Conservation (phyloP, 306 rosid genomes). For the Vigna hirtella region DNA sequence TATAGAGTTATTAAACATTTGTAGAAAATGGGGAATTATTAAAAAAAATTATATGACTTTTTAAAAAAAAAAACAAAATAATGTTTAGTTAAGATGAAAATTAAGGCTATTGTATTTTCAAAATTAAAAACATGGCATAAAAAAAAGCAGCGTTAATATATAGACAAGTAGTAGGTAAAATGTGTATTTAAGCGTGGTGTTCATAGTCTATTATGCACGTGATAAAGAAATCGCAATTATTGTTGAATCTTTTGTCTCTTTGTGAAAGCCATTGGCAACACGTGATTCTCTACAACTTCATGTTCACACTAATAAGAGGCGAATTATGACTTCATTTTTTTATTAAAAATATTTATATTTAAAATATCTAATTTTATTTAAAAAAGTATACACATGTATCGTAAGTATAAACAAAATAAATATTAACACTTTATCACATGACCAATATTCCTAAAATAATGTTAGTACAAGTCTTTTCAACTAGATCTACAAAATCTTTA, state of each 20-base stretch:
- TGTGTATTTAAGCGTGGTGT: background rate
- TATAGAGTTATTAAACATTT: background rate
- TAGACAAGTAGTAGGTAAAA: background rate
- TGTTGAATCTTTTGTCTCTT: slow-evolving; percentile 29
- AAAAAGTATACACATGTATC: too few species aligned
- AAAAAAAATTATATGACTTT: background rate
- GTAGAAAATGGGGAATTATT: background rate
- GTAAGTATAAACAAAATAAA: too few species aligned
- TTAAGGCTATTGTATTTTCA: background rate
- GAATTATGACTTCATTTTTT: too few species aligned
- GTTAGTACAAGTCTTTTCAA: too few species aligned
- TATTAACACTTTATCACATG: too few species aligned
- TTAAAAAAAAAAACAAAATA: background rate
- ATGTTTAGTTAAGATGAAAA: background rate
- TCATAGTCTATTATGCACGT: slow-evolving; percentile 34
- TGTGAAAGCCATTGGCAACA: slow-evolving; percentile 15
- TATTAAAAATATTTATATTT: too few species aligned
- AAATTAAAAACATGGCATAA: background rate
- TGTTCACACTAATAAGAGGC: background rate
- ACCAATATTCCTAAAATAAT: too few species aligned
- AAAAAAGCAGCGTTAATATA: background rate
- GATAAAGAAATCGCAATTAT: slow-evolving; percentile 37
- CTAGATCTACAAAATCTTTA: too few species aligned
- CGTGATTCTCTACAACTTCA: slow-evolving; percentile 19
- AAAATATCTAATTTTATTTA: too few species aligned